Conservation (phyloP, 225 moss, liverwort and hornwort species). For the Straminergon stramineum region DNA sequence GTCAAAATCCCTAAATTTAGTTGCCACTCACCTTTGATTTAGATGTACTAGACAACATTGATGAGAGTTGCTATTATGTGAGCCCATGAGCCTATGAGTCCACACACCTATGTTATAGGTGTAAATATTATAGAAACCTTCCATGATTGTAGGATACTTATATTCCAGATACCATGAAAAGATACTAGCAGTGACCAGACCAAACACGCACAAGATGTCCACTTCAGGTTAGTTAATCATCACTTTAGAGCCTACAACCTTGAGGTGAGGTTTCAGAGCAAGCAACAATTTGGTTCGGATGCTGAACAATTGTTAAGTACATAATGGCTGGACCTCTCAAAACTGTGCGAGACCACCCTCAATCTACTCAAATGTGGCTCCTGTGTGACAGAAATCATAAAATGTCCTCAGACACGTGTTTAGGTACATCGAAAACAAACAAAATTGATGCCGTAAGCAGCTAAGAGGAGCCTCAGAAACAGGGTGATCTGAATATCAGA, state of each 20-base stretch:
- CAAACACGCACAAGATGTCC: not conserved
- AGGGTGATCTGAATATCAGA: not conserved
- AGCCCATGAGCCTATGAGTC: no score
- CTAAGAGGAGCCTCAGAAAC: not conserved
- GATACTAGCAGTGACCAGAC: not conserved
- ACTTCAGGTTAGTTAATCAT: not conserved
- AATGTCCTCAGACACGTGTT: not conserved
- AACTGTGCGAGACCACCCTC: not conserved
- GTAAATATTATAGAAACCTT: no score
- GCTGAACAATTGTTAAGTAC: not conserved
- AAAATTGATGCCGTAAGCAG: conserved; percentile 9
- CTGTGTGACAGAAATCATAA: not conserved
- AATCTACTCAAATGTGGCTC: not conserved
- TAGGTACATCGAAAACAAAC: not conserved
- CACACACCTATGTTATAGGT: no score
- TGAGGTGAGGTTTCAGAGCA: not conserved
- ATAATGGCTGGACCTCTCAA: not conserved
- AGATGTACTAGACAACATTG: no score
- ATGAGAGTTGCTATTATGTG: no score
- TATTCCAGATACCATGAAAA: not conserved
- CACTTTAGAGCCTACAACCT: not conserved
- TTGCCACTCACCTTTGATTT: no score
- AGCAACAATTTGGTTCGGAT: not conserved
- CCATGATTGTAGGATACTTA: no score
- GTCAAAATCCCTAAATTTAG: no score